Evolutionary conservation across 106 monocot species (phyloP).

Genomic region (Phalaenopsis equestris): DNA sequence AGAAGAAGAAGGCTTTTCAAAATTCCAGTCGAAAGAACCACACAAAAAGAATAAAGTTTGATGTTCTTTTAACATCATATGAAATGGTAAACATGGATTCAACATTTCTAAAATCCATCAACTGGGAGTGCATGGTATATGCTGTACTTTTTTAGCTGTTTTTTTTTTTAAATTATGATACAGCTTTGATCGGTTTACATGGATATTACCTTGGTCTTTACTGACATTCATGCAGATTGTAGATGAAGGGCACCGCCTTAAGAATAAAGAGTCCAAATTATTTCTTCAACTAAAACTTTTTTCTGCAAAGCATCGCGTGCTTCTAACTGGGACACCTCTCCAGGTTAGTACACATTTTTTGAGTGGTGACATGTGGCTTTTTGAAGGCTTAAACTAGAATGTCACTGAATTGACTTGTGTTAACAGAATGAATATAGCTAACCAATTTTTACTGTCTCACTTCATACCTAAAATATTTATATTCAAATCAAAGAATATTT

Average conservation of each 20-base stretch:
- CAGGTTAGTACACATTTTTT: conserved; percentile 40
- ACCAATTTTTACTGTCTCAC: no score
- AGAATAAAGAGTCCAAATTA: conserved; percentile 98
- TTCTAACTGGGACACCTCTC: conserved; percentile 95
- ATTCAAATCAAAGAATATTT: no score
- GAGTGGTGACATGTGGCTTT: no score
- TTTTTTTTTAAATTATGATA: no score
- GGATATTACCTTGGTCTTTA: neutral
- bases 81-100: conserved; percentile 99
- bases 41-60: conserved; percentile 70
- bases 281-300: conserved; percentile 85
- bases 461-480: no score
- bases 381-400: no score
- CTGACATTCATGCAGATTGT: conserved; percentile 1
- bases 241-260: conserved; percentile 92
- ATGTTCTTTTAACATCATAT: conserved; percentile 96
- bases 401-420: no score
- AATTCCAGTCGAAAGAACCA: conserved; percentile 31
- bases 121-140: conserved; percentile 91
- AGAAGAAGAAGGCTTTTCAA: conserved; percentile 44
- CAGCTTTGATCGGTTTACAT: neutral
- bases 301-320: conserved; percentile 82
- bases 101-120: conserved; percentile 55
- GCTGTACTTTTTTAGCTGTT: no score
- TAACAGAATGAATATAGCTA: no score